phyloP scores from a whole-genome alignment of 139 green algal genomes.

The Zygnema circumcarinatum region DNA sequence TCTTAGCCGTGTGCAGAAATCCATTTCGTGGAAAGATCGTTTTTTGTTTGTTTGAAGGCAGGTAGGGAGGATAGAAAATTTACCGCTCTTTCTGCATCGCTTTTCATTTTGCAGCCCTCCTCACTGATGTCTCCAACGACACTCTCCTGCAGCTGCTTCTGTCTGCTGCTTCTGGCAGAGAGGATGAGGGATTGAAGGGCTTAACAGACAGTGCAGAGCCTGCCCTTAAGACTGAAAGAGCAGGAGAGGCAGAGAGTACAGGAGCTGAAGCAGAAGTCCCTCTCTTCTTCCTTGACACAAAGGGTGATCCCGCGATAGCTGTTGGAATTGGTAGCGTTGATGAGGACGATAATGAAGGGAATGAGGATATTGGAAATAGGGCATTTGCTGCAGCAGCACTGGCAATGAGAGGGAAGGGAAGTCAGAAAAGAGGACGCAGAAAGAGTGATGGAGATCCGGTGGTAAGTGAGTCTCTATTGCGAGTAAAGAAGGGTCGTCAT shows the following conservation, averaged over 20 bases:
- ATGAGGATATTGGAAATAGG: background rate
- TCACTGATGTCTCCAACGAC: background rate
- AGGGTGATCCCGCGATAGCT: background rate
- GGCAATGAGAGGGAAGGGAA: background rate
- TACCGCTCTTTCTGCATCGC: background rate
- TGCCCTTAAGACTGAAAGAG: background rate
- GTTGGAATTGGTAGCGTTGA: background rate
- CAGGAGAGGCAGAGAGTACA: background rate
- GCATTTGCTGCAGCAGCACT: background rate
- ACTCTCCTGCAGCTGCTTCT: background rate
- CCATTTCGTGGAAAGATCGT: background rate
- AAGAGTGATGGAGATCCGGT: too few species aligned
- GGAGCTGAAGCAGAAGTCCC: background rate
- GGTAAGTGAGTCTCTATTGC: too few species aligned
- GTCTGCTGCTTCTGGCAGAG: background rate
- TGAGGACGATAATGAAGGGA: background rate
- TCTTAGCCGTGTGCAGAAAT: background rate
- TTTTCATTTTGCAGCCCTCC: background rate
- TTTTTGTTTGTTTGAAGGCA: background rate
- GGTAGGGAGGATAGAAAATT: background rate
- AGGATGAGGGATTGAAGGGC: background rate
- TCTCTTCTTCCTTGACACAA: background rate
- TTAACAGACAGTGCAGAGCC: too few species aligned
- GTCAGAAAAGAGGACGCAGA: background rate
- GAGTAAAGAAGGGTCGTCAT: too few species aligned